These are phyloP conservation scores for Penicillium taxi DNA, from an alignment of 495 filamentous ascomycete species.

Conservation along the genomic window DNA sequence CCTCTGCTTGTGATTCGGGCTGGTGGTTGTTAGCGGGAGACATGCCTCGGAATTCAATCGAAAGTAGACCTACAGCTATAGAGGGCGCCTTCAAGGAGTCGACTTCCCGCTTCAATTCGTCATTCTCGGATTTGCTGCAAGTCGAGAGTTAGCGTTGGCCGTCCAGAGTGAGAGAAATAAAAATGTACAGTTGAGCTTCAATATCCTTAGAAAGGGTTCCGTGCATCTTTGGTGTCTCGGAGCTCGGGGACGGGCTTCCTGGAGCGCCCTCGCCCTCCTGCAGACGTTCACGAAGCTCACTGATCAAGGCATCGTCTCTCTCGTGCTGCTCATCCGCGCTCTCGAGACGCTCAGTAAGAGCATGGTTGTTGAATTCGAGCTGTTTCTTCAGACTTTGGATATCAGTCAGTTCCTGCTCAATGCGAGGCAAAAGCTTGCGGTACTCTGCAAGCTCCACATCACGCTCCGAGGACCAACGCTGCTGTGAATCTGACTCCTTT, in stretches of 20 bases:
- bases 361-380: slow-evolving; percentile 51
- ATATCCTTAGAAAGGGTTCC: slow-evolving; percentile 42
- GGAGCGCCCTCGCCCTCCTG: slow-evolving; percentile 43
- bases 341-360: slow-evolving; percentile 46
- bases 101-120: slow-evolving; percentile 35
- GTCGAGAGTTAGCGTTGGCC: not conserved
- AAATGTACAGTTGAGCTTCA: slow-evolving; percentile 35
- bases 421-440: slow-evolving; percentile 46
- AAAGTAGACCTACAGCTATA: slow-evolving; percentile 15
- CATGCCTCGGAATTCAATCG: too few species aligned
- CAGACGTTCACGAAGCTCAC: slow-evolving; percentile 46
- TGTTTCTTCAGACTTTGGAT: slow-evolving; percentile 48
- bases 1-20: slow-evolving; percentile 23
- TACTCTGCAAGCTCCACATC: slow-evolving; percentile 54
- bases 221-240: slow-evolving; percentile 34
- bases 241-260: slow-evolving; percentile 35
- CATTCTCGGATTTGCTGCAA: slow-evolving; percentile 36
- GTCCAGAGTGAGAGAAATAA: not conserved
- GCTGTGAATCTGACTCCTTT: slow-evolving; percentile 45
- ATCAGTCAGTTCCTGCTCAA: slow-evolving; percentile 55
- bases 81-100: slow-evolving; percentile 30
- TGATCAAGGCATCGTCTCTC: slow-evolving; percentile 46
- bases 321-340: slow-evolving; percentile 48
- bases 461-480: slow-evolving; percentile 37
- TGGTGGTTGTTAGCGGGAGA: slow-evolving; percentile 9